phyloP scores from a whole-genome alignment of 768 basidiomycete genomes.

The Auriscalpium orientale region DNA sequence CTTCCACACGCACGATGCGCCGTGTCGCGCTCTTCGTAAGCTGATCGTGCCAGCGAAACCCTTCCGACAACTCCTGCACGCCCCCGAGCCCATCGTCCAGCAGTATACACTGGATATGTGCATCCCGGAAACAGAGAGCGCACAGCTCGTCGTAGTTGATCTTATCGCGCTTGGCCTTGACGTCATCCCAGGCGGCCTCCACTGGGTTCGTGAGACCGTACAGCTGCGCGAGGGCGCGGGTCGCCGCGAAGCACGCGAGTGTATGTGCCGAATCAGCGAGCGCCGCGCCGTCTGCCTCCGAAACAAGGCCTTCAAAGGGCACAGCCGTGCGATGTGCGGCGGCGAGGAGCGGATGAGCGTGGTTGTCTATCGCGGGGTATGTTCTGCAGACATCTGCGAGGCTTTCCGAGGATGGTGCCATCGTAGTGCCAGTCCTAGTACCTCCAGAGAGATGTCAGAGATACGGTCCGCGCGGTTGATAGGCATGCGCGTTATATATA shows the following conservation, averaged over 20 bases:
- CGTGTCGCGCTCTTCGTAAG: constrained; percentile 46
- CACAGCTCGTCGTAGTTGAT: constrained; percentile 54
- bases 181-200: constrained; percentile 45
- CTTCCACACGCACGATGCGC: constrained; percentile 63
- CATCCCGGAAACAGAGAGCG: constrained; percentile 40
- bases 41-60: constrained; percentile 53
- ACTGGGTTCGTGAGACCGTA: constrained; percentile 32
- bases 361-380: constrained; percentile 68
- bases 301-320: constrained; percentile 57
- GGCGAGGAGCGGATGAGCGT: constrained; percentile 64
- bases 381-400: constrained; percentile 8
- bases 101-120: constrained; percentile 60
- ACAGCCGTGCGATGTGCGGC: constrained; percentile 35
- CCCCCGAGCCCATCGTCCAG: constrained; percentile 68
- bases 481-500: too few species aligned
- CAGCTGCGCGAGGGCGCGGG: constrained; percentile 44
- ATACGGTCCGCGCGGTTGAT: too few species aligned
- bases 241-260: constrained; percentile 52
- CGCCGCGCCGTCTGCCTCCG: constrained; percentile 56
- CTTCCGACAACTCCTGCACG: constrained; percentile 37
- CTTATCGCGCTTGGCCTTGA: constrained; percentile 39
- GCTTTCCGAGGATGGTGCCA: background rate
- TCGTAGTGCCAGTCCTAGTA: too few species aligned
- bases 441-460: too few species aligned
- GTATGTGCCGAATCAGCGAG: constrained; percentile 45